Evolutionary conservation across 108 stramenopile species (phyloP).

Genomic region (Mediolabrus comicus): DNA sequence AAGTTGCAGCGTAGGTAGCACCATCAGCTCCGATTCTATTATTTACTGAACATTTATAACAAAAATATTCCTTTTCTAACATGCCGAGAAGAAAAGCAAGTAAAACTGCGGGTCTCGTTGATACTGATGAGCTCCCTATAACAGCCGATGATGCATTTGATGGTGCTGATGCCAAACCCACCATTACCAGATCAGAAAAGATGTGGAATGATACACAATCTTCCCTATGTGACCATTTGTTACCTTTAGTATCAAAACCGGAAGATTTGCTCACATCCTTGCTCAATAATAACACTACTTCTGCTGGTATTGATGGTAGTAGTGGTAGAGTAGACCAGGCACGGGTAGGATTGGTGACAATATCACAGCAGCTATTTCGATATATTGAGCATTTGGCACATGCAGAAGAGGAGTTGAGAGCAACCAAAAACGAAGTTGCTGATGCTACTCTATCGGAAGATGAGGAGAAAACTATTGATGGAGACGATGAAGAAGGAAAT

Average conservation of each 20-base stretch:
- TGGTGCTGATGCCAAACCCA: background rate
- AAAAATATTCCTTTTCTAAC: too few relatives aligned
- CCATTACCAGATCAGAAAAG: background rate
- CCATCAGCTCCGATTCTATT: too few relatives aligned
- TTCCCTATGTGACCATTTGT: background rate
- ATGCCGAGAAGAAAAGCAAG: too few relatives aligned
- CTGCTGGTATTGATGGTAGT: background rate
- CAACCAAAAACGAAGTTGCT: background rate
- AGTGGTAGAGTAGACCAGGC: background rate
- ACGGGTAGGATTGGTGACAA: background rate
- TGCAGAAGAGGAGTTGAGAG: conserved; percentile 14
- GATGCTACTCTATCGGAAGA: background rate
- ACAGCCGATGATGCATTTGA: background rate
- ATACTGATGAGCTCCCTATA: too few relatives aligned
- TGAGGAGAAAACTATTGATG: background rate
- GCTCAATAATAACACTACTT: background rate
- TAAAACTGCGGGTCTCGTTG: too few relatives aligned
- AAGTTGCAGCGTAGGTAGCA: too few relatives aligned
- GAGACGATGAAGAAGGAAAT: conserved; percentile 3
- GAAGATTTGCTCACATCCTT: conserved; percentile 3
- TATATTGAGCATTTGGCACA: conserved; percentile 25
- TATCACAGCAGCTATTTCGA: conserved; percentile 20
- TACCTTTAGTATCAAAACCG: conserved; percentile 1
- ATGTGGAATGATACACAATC: background rate
- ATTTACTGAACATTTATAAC: too few relatives aligned